A percentile compares a stretch with the other conserved stretches of the same genome.
Conservation (phyloP, 2,329 filamentous ascomycete species). For the Aspergillus melleus region DNA sequence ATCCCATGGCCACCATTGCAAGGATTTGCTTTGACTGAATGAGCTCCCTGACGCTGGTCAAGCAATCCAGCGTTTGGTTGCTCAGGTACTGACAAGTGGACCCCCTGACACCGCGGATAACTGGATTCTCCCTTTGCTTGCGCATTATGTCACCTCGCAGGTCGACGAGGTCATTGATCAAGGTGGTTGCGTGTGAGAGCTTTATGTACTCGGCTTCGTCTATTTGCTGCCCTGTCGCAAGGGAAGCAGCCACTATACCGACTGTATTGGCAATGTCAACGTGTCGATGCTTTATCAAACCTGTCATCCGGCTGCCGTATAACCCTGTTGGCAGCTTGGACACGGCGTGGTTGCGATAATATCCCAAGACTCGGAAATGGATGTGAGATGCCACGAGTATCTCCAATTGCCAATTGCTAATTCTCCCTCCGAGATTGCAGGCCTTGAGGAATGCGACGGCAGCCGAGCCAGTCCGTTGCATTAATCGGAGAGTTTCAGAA, state of each 20-base stretch:
- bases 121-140: conserved; percentile 21
- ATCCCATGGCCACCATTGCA: conserved; percentile 19
- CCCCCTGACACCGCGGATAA: conserved; percentile 16
- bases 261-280: conserved; percentile 19
- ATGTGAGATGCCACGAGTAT: conserved; percentile 15
- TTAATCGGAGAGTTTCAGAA: conserved; percentile 6
- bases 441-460: conserved; percentile 23
- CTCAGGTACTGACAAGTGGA: conserved; percentile 19
- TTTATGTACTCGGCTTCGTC: conserved; percentile 8
- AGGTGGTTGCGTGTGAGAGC: conserved; percentile 11
- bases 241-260: conserved; percentile 18
- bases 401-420: conserved; percentile 21
- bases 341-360: conserved; percentile 20
- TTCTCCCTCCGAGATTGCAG: conserved; percentile 14
- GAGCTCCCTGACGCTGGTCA: neutral
- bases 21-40: conserved; percentile 8
- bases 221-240: conserved; percentile 14
- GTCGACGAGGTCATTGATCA: conserved; percentile 21
- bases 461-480: conserved; percentile 20
- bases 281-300: conserved; percentile 12
- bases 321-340: conserved; percentile 9
- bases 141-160: conserved; percentile 22
- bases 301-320: conserved; percentile 24
- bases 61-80: conserved; percentile 6
- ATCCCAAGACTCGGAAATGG: conserved; percentile 22